Evolutionary conservation across 768 basidiomycete species (phyloP).

Genomic region (Pulveroboletus sp.): DNA sequence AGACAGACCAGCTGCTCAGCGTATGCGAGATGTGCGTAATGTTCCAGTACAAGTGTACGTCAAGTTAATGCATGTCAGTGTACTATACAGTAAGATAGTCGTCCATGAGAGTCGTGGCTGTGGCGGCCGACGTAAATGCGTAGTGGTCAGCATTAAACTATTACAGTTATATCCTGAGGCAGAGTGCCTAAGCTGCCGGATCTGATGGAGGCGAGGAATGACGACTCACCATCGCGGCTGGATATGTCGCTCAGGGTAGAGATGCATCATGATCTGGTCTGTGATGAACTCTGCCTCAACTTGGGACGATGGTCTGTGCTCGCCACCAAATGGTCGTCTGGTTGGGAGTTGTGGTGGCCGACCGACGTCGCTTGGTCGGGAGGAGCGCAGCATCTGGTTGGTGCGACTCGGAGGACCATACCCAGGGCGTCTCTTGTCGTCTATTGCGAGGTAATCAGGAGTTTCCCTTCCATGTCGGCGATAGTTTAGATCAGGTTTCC

Average conservation of each 20-base stretch:
- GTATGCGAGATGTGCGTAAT: slow-evolving; percentile 10
- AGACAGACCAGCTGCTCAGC: slow-evolving; percentile 17
- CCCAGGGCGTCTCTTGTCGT: slow-evolving; percentile 2
- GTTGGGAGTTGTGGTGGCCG: slow-evolving; percentile 14
- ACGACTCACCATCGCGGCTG: slow-evolving; percentile 29
- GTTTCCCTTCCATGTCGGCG: slow-evolving; percentile 17
- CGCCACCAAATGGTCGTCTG: slow-evolving; percentile 10
- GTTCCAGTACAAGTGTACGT: slow-evolving; percentile 15
- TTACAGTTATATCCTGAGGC: slow-evolving; percentile 20
- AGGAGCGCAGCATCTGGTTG: neutral
- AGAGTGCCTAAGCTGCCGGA: neutral
- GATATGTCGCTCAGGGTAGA: slow-evolving; percentile 31
- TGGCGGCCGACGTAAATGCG: slow-evolving; percentile 7
- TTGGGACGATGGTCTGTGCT: slow-evolving; percentile 21
- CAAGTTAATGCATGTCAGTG: slow-evolving; percentile 16
- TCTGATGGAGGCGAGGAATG: neutral
- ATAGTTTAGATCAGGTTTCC: slow-evolving; percentile 17
- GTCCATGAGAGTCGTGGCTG: slow-evolving; percentile 8
- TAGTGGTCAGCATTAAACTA: neutral
- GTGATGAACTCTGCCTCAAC: slow-evolving; percentile 30
- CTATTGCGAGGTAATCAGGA: slow-evolving; percentile 2
- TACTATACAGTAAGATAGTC: slow-evolving; percentile 13
- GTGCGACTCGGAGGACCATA: slow-evolving; percentile 4
- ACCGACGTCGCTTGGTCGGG: slow-evolving; percentile 18
- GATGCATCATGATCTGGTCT: slow-evolving; percentile 33